Evolutionary conservation across 1,284 basidiomycete genomes (phyloP).

Genomic region (Pseudozyma tsukubaensis): DNA sequence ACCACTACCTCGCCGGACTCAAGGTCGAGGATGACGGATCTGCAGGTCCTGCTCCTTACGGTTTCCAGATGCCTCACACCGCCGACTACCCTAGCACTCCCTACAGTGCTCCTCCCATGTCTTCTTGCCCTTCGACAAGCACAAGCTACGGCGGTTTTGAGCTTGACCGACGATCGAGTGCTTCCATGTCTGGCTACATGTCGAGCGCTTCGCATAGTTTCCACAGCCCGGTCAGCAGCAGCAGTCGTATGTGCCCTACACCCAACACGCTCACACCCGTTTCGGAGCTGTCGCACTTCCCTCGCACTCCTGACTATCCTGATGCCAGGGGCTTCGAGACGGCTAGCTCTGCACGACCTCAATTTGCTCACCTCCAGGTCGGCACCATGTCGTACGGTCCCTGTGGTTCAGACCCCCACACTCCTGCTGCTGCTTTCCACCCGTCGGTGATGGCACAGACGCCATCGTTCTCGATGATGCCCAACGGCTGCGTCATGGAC

Average conservation of each 20-base stretch:
- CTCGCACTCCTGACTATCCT: constrained; percentile 37
- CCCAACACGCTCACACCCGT: constrained; percentile 30
- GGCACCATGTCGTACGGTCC: constrained; percentile 22
- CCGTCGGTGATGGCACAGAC: constrained; percentile 6
- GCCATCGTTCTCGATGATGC: constrained; percentile 15
- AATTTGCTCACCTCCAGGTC: constrained; percentile 28
- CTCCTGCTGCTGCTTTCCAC: constrained; percentile 6
- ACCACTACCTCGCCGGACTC: constrained; percentile 32
- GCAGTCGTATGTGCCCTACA: constrained; percentile 26
- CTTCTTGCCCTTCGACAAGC: constrained; percentile 28
- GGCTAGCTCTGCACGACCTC: constrained; percentile 6
- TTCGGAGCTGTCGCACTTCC: constrained; percentile 30
- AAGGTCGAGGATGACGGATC: constrained; percentile 20
- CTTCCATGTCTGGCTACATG: constrained; percentile 22
- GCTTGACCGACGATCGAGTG: constrained; percentile 24
- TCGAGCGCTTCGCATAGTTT: constrained; percentile 26
- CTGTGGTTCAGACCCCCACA: constrained; percentile 12
- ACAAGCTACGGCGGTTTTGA: constrained; percentile 26
- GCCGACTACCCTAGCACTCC: constrained; percentile 26
- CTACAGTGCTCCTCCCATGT: constrained; percentile 37
- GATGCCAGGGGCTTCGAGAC: constrained; percentile 20
- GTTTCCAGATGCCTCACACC: constrained; percentile 17
- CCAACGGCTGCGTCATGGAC: constrained; percentile 14
- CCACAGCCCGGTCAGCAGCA: constrained; percentile 23
- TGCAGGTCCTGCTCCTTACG: constrained; percentile 1